phyloP scores from a whole-genome alignment of 352 stramenopile species.

The Pythium utonaiense region DNA sequence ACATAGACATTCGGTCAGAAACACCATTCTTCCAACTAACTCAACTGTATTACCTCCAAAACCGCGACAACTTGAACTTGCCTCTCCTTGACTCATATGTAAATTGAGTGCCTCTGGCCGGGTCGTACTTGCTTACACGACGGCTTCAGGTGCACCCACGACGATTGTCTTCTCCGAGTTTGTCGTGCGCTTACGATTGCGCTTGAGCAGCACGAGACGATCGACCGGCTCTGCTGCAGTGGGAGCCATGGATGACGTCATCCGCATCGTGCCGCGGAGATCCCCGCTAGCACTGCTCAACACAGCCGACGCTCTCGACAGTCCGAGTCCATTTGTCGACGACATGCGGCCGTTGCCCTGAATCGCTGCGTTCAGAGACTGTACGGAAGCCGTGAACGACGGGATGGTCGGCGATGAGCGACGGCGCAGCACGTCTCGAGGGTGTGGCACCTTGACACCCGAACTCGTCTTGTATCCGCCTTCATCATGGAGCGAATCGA shows the following conservation, averaged over 20 bases:
- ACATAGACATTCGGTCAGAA: conserved; percentile 2
- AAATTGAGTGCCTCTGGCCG: neutral
- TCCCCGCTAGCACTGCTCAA: conserved; percentile 23
- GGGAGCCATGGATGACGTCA: conserved; percentile 33
- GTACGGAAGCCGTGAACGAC: conserved; percentile 82
- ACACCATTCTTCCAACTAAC: conserved; percentile 1
- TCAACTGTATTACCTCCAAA: conserved; percentile 7
- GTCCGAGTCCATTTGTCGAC: conserved; percentile 31
- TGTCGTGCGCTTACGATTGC: conserved; percentile 62
- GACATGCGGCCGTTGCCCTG: conserved; percentile 55
- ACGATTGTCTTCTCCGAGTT: conserved; percentile 87
- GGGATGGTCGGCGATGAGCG: conserved; percentile 84
- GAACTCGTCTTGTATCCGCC: conserved; percentile 44
- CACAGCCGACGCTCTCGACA: conserved; percentile 14
- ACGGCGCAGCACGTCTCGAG: conserved; percentile 54
- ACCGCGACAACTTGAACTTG: neutral
- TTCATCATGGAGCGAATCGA: conserved; percentile 54
- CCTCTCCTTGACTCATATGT: neutral
- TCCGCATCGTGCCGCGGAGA: conserved; percentile 47
- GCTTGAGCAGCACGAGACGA: conserved; percentile 73
- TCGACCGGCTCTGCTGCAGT: conserved; percentile 58
- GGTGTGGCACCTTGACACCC: conserved; percentile 41
- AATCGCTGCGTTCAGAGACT: conserved; percentile 76
- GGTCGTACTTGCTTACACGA: conserved; percentile 42
- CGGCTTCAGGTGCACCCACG: conserved; percentile 76